Evolutionary conservation across 2,329 filamentous ascomycete genomes (phyloP).

Genomic region (Mariannaea elegans): DNA sequence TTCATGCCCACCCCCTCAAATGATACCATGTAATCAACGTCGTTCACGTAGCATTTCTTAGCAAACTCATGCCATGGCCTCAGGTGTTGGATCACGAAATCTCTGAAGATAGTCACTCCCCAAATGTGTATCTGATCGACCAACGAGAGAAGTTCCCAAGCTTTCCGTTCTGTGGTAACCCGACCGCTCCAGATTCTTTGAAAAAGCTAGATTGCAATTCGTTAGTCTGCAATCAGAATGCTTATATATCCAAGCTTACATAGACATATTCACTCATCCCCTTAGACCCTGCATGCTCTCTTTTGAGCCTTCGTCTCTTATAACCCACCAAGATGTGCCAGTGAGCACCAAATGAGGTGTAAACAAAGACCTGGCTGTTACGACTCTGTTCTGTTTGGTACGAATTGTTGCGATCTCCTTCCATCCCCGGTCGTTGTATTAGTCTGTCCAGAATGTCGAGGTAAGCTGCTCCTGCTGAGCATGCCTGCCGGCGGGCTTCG

Average conservation of each 20-base stretch:
- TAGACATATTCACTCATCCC: neutral
- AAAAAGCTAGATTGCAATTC: neutral
- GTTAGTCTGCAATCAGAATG: neutral
- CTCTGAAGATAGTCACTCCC: constrained; percentile 4
- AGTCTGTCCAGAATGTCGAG: constrained; percentile 7
- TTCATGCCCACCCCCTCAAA: too few species aligned
- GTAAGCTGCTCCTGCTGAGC: constrained; percentile 2
- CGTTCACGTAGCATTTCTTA: neutral
- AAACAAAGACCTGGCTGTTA: constrained; percentile 6
- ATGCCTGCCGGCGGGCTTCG: constrained; percentile 2
- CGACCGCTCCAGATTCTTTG: neutral
- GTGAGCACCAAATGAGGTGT: constrained; percentile 12
- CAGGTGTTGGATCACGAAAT: constrained; percentile 2
- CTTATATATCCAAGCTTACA: neutral
- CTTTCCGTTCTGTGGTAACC: neutral
- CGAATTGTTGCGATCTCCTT: too few species aligned
- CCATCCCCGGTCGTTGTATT: too few species aligned
- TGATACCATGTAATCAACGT: too few species aligned
- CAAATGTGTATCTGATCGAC: constrained; percentile 15
- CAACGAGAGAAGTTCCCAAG: constrained; percentile 6
- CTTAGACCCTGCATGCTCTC: neutral
- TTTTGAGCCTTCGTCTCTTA: neutral
- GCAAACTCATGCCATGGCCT: constrained; percentile 10
- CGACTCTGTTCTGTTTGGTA: constrained; percentile 1
- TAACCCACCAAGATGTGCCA: constrained; percentile 11